Base-by-base conservation (phyloP, 2,329 filamentous ascomycete species). In the Alternaria conjuncta region DNA sequence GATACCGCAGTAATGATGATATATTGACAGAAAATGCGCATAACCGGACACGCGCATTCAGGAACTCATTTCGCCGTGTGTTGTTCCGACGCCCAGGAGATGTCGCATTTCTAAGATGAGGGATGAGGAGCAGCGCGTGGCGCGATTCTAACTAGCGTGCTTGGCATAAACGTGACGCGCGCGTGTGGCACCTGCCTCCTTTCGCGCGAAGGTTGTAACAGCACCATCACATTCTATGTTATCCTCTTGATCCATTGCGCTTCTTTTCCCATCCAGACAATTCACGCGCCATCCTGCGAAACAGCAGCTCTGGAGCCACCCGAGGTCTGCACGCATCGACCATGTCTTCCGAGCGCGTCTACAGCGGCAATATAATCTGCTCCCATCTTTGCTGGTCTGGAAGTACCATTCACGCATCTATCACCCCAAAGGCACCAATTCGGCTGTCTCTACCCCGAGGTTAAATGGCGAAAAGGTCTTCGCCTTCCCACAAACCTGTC, bases 381-480 rank as follows among this genome's bases (percentile, higher is more conserved):
- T 28, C 28, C 20, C 4, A n/a, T 51, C 15, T 23, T 51, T 20
- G 6, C 11, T 13, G 47, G 6, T 11, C 25, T 23, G 1, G 13
- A 12, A 23, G 20, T 8, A 51, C 18, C 5, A 8, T 12, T 13
- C n/a, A 28, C 20, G 5, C 47, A 36, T 11, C 8, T 11, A n/a
- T 23, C 12, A 28, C 18, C 12, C 18, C 1, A n/a, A 51, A 12
- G 13, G 18, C 18, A 15, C 13, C 2, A 12, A 11, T 5, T 36
- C 49, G 49, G 49, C 5, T 21, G 49, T 53, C 13, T n/a, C 23
- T 53, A 36, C 13, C 49, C 49, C 49, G 49, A 53, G 28, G 13
- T 53, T 36, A 12, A 25, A 41, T 53, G 10, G 9, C 30, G 20
- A 2, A 18, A 3, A 53, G 15, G 28, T 20, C 18, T 23, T n/a